These are phyloP conservation scores for Auricularia sp. DNA, from an alignment of 768 basidiomycete genomes.

Conservation along the genomic window DNA sequence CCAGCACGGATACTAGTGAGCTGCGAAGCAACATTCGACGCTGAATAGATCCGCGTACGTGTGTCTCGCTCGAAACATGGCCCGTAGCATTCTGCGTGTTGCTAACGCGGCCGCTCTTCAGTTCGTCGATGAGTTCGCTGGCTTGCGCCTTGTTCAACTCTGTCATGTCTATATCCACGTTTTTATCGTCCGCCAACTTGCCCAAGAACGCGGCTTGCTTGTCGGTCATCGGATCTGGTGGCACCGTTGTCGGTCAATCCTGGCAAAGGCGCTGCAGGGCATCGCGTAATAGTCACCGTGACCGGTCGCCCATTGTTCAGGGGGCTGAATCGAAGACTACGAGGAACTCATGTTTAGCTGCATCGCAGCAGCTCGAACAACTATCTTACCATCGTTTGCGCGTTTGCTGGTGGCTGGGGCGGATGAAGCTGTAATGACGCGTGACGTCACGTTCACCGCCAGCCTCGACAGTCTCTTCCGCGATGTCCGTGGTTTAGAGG, in stretches of 20 bases:
- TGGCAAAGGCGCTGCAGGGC: neutral
- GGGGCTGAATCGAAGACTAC: neutral
- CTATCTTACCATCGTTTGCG: neutral
- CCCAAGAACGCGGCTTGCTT: neutral
- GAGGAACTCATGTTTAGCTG: neutral
- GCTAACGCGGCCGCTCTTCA: neutral
- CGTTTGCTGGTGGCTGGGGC: neutral
- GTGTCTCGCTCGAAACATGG: neutral
- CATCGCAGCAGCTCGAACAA: neutral
- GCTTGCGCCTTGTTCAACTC: neutral
- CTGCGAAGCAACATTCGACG: too few relatives aligned
- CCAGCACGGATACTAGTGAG: too few relatives aligned
- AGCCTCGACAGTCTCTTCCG: too few relatives aligned
- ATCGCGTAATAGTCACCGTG: neutral
- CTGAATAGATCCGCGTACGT: neutral
- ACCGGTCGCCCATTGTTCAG: neutral
- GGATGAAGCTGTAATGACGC: neutral
- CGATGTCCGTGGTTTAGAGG: too few relatives aligned
- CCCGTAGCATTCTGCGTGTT: neutral
- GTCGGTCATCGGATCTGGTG: neutral
- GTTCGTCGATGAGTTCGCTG: neutral
- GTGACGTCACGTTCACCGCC: neutral
- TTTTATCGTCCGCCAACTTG: neutral
- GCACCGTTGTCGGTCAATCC: neutral
- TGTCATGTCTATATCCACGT: neutral